Evolutionary conservation across 1,139 yeast genomes (phyloP), one percentile per base, ranked within the genome.

Genomic region (Arxiozyma bovina): DNA sequence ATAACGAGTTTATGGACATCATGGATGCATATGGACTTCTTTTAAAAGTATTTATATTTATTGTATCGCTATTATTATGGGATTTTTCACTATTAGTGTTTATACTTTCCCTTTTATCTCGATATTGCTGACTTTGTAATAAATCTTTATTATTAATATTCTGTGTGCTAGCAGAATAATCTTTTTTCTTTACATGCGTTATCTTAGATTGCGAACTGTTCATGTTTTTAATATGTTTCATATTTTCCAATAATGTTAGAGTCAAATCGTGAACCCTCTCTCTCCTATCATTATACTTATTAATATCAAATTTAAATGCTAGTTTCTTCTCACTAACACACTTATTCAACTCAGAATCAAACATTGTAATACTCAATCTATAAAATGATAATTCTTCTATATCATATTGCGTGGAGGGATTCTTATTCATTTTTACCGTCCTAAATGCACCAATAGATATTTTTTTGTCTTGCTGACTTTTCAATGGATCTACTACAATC

Each of bases 391-490:
- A 44, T 15, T 42, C 20, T 17, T 86, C 90, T 50, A 41, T 42
- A 22, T 78, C 81, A 0, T 95, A 94, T 67, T 86, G 90, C 52
- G 77, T 75, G 55, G 15, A 17, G 7, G 18, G 2, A 18, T 22
- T 44, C n/a, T 17, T 21, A 20, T 76, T 67, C 60, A 27, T 15
- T 12, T 80, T 81, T 18, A 76, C 71, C 50, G 97, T 89, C 66
- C 98, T 73, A 65, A 91, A 93, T 0, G 97, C 97, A 0, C 97
- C 98, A 56, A 93, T 86, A 52, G 88, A 96, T 22, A 90, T 85
- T 57, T 76, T 78, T 0, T 87, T 87, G 48, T 83, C 82, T 18
- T 78, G 73, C 6, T 75, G 66, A 0, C 95, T 85, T 62, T 83
- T 80, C 53, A 82, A 77, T 0, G 97, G 96, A 70, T 90, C 98